These are phyloP conservation scores for Aspergillus cavernicola DNA, from an alignment of 495 filamentous ascomycete genomes.

Conservation along the genomic window DNA sequence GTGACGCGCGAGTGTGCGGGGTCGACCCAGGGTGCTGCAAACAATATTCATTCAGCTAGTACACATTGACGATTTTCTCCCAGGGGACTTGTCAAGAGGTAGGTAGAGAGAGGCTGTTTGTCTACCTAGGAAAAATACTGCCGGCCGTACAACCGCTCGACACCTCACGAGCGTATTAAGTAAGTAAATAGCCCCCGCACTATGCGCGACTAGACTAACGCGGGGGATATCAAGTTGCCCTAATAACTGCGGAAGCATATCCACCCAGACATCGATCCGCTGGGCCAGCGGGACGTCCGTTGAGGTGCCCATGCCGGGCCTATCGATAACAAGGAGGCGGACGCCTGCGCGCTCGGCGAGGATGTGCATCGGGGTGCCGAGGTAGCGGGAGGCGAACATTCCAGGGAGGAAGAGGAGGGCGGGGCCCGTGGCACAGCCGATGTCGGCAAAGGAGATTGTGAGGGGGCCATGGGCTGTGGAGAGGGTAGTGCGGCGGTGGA, in stretches of 20 bases:
- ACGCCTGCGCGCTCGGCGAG: slow-evolving; percentile 30
- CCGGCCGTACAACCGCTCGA: slow-evolving; percentile 33
- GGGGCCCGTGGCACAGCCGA: slow-evolving; percentile 18
- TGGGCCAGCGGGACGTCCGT: slow-evolving; percentile 33
- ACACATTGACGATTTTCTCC: no score
- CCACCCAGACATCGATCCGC: slow-evolving; percentile 39
- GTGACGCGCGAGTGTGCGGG: slow-evolving; percentile 33
- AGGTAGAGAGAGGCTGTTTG: background rate
- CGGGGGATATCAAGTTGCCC: slow-evolving; percentile 34
- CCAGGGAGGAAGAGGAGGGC: slow-evolving; percentile 30
- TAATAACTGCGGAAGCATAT: slow-evolving; percentile 41
- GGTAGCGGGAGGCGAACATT: slow-evolving; percentile 35
- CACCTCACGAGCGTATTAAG: slow-evolving; percentile 41
- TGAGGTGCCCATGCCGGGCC: slow-evolving; percentile 43
- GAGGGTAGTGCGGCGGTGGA: slow-evolving; percentile 26
- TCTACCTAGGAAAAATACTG: slow-evolving; percentile 33
- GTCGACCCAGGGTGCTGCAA: slow-evolving; percentile 45
- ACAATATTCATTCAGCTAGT: no score
- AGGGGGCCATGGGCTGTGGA: slow-evolving; percentile 21
- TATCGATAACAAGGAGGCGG: slow-evolving; percentile 29
- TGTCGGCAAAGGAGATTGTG: slow-evolving; percentile 25
- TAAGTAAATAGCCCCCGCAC: slow-evolving; percentile 44
- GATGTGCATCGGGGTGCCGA: slow-evolving; percentile 22
- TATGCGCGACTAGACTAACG: slow-evolving; percentile 41
- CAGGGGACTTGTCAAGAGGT: no score